These are phyloP conservation scores for Macadamia integrifolia DNA, from an alignment of 164 flowering plant species.

Conservation along the genomic window DNA sequence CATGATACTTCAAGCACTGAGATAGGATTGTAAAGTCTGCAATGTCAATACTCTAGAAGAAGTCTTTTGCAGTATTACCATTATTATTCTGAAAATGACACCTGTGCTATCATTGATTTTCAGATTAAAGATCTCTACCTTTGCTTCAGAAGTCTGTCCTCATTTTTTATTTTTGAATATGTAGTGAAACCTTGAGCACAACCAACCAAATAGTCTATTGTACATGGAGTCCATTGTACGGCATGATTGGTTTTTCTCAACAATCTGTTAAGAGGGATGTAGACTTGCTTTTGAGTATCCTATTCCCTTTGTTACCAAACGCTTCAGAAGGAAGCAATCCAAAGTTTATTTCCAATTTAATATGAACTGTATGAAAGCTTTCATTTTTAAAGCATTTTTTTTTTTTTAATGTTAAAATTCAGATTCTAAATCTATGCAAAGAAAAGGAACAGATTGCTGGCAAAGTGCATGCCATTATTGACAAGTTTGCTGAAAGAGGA, in stretches of 20 bases:
- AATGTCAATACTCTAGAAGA: neutral
- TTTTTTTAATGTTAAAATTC: slow-evolving; percentile 2
- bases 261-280: no score
- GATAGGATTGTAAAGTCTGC: no score
- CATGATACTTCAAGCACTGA: neutral
- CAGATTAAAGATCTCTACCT: neutral
- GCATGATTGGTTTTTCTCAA: no score
- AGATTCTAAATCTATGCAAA: slow-evolving; percentile 66
- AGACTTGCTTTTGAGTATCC: neutral
- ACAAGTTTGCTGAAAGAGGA: slow-evolving; percentile 82
- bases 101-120: neutral
- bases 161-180: neutral
- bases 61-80: neutral
- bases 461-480: slow-evolving; percentile 67
- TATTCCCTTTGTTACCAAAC: neutral
- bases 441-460: slow-evolving; percentile 63
- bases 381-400: neutral
- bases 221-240: no score
- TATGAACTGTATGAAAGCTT: neutral
- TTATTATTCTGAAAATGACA: no score
- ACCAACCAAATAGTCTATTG: no score
- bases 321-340: neutral
- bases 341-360: neutral
- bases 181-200: neutral
- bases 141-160: neutral